Base-by-base conservation (phyloP, 805 yeast genomes). In the Saccharomycopsis lassenensis region DNA sequence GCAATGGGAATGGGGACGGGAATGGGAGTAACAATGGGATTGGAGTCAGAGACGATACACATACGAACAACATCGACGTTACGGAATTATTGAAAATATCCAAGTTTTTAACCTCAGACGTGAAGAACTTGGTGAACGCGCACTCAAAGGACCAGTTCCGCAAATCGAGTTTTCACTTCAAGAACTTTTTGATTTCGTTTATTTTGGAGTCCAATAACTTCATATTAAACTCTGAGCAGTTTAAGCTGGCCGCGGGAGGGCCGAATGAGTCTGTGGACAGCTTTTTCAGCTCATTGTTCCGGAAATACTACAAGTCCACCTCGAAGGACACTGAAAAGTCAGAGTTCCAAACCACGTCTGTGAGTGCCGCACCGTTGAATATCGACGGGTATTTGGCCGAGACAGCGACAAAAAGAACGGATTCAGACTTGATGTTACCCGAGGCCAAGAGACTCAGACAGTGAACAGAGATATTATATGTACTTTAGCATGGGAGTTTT, bases 161-260 rank as follows among this genome's bases (percentile, higher is more conserved):
- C 7, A 40, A 35, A 28, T 31, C 45, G 6, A 31, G 25, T n/a
- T 23, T 27, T 21, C 22, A 37, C 23, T 41, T 41, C 36, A 31
- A 29, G 21, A 35, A 34, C 20, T 41, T 41, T 26, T 33, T 41
- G 35, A 42, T 39, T 24, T 30, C 40, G 3, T 41, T 39, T 27
- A 35, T 31, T 11, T 29, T 29, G 5, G 45, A 41, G 24, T 33
- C 40, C 8, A 41, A 41, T 26, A 37, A 39, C 12, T 10, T 33
- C 5, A 21, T 41, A 11, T 12, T 41, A 16, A 27, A 41, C 20
- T 24, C 38, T 7, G 24, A 31, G 16, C 24, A 31, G 11, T 33
- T 37, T 31, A 23, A 23, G 10, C 19, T 17, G 21, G 18, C 22
- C 19, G 12, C 24, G 6, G 11, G 4, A 10, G 14, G 17, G 21